Evolutionary conservation across 2,329 filamentous ascomycete species (phyloP).

Genomic region (Venturia aucupariae): DNA sequence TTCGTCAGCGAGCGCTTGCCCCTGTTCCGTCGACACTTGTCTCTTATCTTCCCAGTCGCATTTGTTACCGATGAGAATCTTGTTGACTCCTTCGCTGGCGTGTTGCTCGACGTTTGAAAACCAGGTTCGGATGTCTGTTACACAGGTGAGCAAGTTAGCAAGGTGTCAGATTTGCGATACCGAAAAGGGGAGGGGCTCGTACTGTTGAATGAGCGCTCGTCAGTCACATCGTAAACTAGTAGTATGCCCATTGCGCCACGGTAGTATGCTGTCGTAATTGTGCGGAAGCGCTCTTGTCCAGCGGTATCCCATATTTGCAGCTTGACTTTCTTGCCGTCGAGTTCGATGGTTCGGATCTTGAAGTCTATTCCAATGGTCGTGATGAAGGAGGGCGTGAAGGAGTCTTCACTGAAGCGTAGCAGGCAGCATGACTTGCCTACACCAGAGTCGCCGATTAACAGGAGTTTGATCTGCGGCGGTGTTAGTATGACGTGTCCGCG

Average conservation of each 20-base stretch:
- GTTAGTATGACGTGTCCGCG: constrained; percentile 14
- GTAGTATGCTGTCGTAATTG: constrained; percentile 98
- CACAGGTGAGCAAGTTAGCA: neutral
- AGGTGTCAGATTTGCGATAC: neutral
- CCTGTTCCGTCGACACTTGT: constrained; percentile 83
- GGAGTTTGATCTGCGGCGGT: constrained; percentile 71
- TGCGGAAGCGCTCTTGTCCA: constrained; percentile 95
- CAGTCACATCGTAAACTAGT: constrained; percentile 96
- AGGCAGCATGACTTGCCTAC: constrained; percentile 97
- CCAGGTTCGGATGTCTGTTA: constrained; percentile 92
- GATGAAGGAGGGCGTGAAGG: constrained; percentile 95
- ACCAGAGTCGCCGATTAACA: constrained; percentile 92
- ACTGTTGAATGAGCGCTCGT: constrained; percentile 94
- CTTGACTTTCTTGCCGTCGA: constrained; percentile 98
- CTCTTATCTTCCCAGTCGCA: constrained; percentile 99
- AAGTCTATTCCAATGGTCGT: constrained; percentile 99
- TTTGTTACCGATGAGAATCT: constrained; percentile 99
- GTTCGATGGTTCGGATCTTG: constrained; percentile 98
- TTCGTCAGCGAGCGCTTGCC: constrained; percentile 88
- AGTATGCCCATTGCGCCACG: constrained; percentile 96
- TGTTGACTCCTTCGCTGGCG: constrained; percentile 97
- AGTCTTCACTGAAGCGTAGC: constrained; percentile 93
- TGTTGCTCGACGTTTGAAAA: constrained; percentile 99
- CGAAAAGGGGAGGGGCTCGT: constrained; percentile 27
- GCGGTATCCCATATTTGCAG: constrained; percentile 99